A percentile compares a stretch with the other conserved stretches of the same genome.
phyloP scores from a whole-genome alignment of 331 rosid species.

The Saraca asoca region DNA sequence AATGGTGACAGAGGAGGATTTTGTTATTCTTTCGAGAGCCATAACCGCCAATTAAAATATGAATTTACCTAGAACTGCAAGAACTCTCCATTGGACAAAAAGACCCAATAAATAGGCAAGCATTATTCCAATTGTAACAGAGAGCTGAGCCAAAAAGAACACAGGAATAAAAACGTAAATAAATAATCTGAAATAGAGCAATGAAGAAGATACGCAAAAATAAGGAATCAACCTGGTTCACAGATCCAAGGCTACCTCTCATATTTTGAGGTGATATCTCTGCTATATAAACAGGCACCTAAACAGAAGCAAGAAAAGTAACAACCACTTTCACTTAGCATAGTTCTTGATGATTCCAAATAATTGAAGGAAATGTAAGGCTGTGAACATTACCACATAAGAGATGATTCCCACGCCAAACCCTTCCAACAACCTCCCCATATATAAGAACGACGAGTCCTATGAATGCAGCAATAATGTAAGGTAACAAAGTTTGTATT shows the following conservation, averaged over 20 bases:
- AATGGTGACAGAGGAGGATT: too few species aligned
- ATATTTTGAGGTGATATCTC: conserved; percentile 74
- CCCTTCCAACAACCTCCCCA: conserved; percentile 79
- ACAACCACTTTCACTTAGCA: not conserved
- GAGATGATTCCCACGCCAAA: conserved; percentile 88
- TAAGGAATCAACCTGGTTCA: conserved; percentile 61
- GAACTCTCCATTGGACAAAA: conserved; percentile 66
- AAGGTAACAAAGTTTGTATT: not conserved
- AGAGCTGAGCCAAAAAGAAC: conserved; percentile 43
- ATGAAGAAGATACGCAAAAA: conserved; percentile 2
- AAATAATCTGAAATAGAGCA: not conserved
- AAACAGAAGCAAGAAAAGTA: not conserved
- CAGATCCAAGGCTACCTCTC: conserved; percentile 74
- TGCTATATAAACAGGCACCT: conserved; percentile 83
- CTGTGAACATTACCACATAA: conserved; percentile 55
- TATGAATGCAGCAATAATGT: conserved; percentile 28
- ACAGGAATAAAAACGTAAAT: not conserved
- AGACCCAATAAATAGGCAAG: conserved; percentile 67
- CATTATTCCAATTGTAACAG: conserved; percentile 63
- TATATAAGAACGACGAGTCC: conserved; percentile 65
- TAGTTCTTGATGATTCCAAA: not conserved
- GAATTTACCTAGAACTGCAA: conserved; percentile 62
- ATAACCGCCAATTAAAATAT: not conserved
- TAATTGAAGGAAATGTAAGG: not conserved
- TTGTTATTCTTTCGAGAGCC: too few species aligned